Conservation (phyloP, 2,329 filamentous ascomycete species). For the Myrmaecium sp. region DNA sequence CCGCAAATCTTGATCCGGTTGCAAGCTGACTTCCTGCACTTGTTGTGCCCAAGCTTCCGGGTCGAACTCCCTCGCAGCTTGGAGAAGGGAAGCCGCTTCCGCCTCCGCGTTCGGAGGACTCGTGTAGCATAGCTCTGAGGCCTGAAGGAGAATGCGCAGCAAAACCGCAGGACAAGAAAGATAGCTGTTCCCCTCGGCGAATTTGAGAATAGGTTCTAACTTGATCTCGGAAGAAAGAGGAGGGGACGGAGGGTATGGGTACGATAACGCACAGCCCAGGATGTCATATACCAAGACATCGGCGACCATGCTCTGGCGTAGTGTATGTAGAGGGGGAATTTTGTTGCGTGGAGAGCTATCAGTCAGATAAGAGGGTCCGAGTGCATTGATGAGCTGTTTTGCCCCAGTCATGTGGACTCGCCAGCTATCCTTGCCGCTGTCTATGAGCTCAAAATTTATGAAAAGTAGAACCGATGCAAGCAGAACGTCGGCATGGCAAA, state of each 20-base stretch:
- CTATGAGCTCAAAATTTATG: conserved; percentile 32
- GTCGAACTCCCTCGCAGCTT: conserved; percentile 15
- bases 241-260: conserved; percentile 3
- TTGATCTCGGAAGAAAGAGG: conserved; percentile 8
- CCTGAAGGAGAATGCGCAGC: conserved; percentile 19
- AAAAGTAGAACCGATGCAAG: conserved; percentile 31
- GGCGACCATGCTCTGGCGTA: conserved; percentile 1
- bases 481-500: conserved; percentile 22
- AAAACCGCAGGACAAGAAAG: conserved; percentile 19
- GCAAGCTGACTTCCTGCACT: conserved; percentile 16
- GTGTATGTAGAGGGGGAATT: too few relatives aligned
- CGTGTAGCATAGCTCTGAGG: conserved; percentile 16
- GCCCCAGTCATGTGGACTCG: conserved; percentile 34
- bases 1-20: conserved; percentile 17
- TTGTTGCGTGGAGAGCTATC: conserved; percentile 3
- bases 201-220: conserved; percentile 17
- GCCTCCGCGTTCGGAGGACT: conserved; percentile 10
- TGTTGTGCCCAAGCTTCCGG: conserved; percentile 15
- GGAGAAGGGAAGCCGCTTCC: conserved; percentile 11
- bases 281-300: not conserved
- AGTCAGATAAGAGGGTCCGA: conserved; percentile 9
- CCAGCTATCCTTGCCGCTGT: conserved; percentile 34
- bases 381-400: conserved; percentile 26
- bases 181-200: conserved; percentile 24
- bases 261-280: not conserved